phyloP scores from a whole-genome alignment of 2,329 filamentous ascomycete genomes.

The Lizonia empirigonia region DNA sequence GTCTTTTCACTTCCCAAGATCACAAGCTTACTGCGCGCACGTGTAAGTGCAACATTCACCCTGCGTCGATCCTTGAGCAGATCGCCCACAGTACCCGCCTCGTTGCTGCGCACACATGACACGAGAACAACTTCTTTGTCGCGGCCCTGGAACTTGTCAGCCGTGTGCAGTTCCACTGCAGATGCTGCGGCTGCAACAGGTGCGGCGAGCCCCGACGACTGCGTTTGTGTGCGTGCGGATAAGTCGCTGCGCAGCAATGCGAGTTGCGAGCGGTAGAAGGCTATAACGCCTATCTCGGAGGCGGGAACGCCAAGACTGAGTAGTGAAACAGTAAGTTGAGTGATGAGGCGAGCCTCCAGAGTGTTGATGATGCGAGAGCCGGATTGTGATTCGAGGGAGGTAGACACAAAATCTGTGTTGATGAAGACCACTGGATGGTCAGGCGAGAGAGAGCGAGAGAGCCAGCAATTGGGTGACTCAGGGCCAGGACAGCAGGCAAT shows the following conservation, averaged over 20 bases:
- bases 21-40: conserved; percentile 88
- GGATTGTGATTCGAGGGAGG: conserved; percentile 67
- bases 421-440: conserved; percentile 79
- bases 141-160: conserved; percentile 93
- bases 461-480: conserved; percentile 67
- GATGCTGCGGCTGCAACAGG: conserved; percentile 19
- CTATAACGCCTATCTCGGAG: conserved; percentile 88
- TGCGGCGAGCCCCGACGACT: conserved; percentile 51
- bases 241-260: conserved; percentile 76
- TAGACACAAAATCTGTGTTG: conserved; percentile 79
- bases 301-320: conserved; percentile 76
- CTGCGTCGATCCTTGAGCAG: conserved; percentile 88
- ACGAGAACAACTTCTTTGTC: conserved; percentile 94
- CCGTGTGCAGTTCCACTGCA: conserved; percentile 88
- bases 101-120: conserved; percentile 85
- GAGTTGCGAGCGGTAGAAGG: conserved; percentile 93
- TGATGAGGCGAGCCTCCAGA: conserved; percentile 77
- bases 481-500: conserved; percentile 57
- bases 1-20: conserved; percentile 84
- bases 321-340: conserved; percentile 80
- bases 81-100: conserved; percentile 82
- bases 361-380: conserved; percentile 89
- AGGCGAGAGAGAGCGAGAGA: conserved; percentile 72
- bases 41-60: conserved; percentile 94
- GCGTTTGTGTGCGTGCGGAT: conserved; percentile 52